Base-by-base conservation (phyloP, 1,284 basidiomycete genomes). In the Trametes versicolor region DNA sequence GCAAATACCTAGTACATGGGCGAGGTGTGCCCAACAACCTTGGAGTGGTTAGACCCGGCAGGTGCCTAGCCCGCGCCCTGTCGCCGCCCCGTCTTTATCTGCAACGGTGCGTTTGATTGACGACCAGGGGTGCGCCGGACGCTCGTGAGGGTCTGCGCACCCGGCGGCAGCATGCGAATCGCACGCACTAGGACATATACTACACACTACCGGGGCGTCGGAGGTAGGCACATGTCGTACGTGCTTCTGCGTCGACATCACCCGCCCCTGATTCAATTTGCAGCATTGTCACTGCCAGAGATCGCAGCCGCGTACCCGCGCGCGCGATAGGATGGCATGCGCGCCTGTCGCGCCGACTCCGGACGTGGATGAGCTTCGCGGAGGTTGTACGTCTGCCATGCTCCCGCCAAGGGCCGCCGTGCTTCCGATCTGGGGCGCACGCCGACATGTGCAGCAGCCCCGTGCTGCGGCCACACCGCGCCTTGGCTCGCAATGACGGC, bases 11-110 rank as follows among this genome's bases (percentile, higher is more conserved):
- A n/a, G n/a, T 32, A n/a, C 41, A 7, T 19, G 15, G 37, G 37
- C 37, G 37, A 45, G 27, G 56, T 36, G 45, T 9, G 25, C 29
- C 32, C 56, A 37, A 48, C 21, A 23, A 12, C 27, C 57, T 39
- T 1, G 57, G n/a, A 0, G 3, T 2, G 57, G 57, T 58, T 65
- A 68, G 66, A 36, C 60, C 52, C 63, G 63, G 63, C 36, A 41
- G 50, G 32, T 63, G 49, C 62, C 64, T 37, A 12, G 32, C 15
- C 23, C 52, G 36, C 49, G 51, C 39, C 43, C 52, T 23, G 62
- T 41, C 37, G 47, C 39, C 37, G 15, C 17, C 41, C 34, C 32
- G 21, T 17, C 12, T 43, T 13, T 39, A 41, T 27, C 51, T n/a
- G 15, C 36, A 43, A 58, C 36, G 23, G 32, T 34, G 13, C n/a